Base-by-base conservation (phyloP, 2,329 filamentous ascomycete genomes). In the Fusarium sp. region DNA sequence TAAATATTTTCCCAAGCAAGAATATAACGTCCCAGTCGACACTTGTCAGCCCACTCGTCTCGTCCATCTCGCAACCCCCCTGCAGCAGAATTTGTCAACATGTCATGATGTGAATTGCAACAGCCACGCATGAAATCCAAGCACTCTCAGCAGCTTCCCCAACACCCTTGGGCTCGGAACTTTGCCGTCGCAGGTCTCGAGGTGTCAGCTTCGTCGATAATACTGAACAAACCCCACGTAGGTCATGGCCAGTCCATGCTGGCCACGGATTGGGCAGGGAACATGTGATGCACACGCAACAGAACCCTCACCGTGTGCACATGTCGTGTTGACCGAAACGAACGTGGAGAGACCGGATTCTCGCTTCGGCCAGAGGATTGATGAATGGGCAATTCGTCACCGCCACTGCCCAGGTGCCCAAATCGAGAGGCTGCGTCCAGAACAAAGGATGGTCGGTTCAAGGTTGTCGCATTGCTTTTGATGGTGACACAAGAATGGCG, bases 401-500 rank as follows among this genome's bases (percentile, higher is more conserved):
- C 35, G 42, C 35, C 54, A 22, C 35, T 20, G 16, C n/a, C 29
- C 5, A 42, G 22, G n/a, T 68, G 35, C 33, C 35, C 58, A 40
- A 66, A 59, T 33, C n/a, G 38, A 54, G 54, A 22, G 47, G 40
- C 38, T 18, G 33, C 29, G 54, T 63, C 40, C 22, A 68, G 56
- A 61, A 63, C 20, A 25, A 50, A 22, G 25, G 13, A 42, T 33
- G 35, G 27, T 6, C 38, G 27, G 31, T 38, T 31, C 27, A 25
- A 40, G 14, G 45, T 64, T 56, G 25, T 18, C 25, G 33, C 56
- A 59, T 68, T 63, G 59, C 60, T 62, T 71, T 57, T 67, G 20
- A 36, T 62, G 20, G 33, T 47, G 50, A 63, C 20, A 63, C 70
- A 56, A 67, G 29, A 57, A 25, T 64, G 20, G 45, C n/a, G 33